A percentile compares a stretch with the other conserved stretches of the same genome.
phyloP scores from a whole-genome alignment of 176 grass and related monocot genomes.

The Aechmea fasciata region DNA sequence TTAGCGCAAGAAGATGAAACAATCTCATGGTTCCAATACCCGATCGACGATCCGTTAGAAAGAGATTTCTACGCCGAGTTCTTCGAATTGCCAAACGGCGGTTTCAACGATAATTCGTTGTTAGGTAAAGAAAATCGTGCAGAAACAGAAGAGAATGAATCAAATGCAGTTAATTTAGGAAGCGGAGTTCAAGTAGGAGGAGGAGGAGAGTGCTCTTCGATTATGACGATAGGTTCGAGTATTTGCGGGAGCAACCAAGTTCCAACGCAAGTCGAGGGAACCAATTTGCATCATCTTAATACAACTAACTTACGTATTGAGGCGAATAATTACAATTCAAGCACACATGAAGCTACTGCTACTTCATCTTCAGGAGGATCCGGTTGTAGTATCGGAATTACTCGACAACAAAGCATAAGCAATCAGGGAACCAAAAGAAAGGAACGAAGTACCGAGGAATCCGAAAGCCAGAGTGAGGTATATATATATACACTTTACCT shows the following conservation, averaged over 20 bases:
- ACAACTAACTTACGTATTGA: neutral
- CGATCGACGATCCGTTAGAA: constrained; percentile 50
- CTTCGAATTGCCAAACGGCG: constrained; percentile 32
- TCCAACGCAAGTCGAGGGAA: constrained; percentile 21
- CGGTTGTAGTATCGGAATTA: constrained; percentile 36
- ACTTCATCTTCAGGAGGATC: constrained; percentile 48
- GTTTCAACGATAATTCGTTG: neutral
- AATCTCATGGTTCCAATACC: constrained; percentile 43
- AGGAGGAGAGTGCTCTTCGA: constrained; percentile 33
- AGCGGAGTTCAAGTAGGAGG: constrained; percentile 18
- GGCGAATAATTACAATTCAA: neutral
- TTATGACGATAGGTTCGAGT: constrained; percentile 57
- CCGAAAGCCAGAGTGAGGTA: constrained; percentile 69
- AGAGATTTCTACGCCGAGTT: constrained; percentile 63
- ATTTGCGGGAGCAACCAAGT: constrained; percentile 73
- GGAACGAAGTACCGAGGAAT: constrained; percentile 64
- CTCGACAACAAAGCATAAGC: constrained; percentile 49
- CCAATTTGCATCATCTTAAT: constrained; percentile 21
- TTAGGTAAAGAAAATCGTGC: neutral
- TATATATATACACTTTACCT: constrained; percentile 9
- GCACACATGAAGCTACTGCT: constrained; percentile 19
- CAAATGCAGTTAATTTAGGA: neutral
- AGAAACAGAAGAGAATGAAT: neutral
- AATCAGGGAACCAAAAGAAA: constrained; percentile 63
- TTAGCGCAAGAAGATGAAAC: constrained; percentile 35